Evolutionary conservation across 352 stramenopile species (phyloP).

Genomic region (Phytophthora pistaciae): DNA sequence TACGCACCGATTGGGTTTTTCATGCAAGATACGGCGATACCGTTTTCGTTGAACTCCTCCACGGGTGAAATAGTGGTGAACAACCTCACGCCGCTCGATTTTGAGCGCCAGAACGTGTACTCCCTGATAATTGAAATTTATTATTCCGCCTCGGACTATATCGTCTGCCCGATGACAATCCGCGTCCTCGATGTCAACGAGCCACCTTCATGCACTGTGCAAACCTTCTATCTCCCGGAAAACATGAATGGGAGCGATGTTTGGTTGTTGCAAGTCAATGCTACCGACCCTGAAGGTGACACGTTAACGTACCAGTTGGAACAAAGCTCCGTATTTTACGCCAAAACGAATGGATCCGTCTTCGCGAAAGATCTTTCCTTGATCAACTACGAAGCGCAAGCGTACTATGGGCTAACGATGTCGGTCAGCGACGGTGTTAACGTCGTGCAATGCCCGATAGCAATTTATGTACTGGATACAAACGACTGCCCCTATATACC

Average conservation of each 20-base stretch:
- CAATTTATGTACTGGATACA: conserved; percentile 45
- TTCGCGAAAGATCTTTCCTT: conserved; percentile 24
- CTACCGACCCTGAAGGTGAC: conserved; percentile 24
- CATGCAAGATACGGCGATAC: conserved; percentile 16
- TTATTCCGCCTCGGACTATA: conserved; percentile 43
- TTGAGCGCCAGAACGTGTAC: conserved; percentile 41
- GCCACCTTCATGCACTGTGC: conserved; percentile 39
- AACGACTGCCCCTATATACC: conserved; percentile 63
- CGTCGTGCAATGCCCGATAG: conserved; percentile 33
- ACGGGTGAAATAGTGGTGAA: conserved; percentile 44
- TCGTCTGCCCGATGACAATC: conserved; percentile 49
- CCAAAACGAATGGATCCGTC: conserved; percentile 26
- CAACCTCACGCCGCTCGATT: conserved; percentile 47
- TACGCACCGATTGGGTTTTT: conserved; percentile 8
- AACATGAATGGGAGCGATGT: conserved; percentile 34
- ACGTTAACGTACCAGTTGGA: background rate
- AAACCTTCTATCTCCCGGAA: conserved; percentile 38
- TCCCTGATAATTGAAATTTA: conserved; percentile 43
- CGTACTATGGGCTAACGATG: conserved; percentile 17
- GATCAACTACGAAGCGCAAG: conserved; percentile 30
- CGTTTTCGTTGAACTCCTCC: conserved; percentile 50
- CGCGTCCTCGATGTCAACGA: conserved; percentile 61
- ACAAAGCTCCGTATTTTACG: conserved; percentile 14
- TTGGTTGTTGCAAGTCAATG: conserved; percentile 27
- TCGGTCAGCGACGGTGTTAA: conserved; percentile 36